phyloP scores from a whole-genome alignment of 805 yeast genomes.

The Sugiyamaella americana region DNA sequence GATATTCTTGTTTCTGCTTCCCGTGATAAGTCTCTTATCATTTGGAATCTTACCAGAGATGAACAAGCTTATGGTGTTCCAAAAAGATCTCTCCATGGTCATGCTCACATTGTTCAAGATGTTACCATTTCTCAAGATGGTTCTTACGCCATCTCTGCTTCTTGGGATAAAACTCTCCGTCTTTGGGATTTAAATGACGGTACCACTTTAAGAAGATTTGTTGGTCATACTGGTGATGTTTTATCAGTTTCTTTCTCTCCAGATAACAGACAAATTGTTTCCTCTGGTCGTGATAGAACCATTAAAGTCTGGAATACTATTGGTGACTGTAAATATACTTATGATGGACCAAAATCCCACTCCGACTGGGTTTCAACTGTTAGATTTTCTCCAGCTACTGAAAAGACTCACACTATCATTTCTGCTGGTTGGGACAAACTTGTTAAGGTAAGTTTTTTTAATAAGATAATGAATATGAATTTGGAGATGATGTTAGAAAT shows the following conservation, averaged over 20 bases:
- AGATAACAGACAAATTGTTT: constrained; percentile 95
- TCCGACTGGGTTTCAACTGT: constrained; percentile 98
- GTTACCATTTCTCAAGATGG: constrained; percentile 98
- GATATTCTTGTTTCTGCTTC: constrained; percentile 97
- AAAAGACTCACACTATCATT: constrained; percentile 65
- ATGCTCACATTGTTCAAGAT: constrained; percentile 98
- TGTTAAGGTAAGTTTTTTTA: constrained; percentile 82
- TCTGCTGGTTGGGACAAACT: constrained; percentile 99
- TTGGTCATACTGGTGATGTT: constrained; percentile 97
- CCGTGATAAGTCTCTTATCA: constrained; percentile 97
- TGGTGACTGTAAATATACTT: constrained; percentile 93
- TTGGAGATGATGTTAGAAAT: constrained; percentile 57
- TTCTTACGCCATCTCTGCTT: constrained; percentile 94
- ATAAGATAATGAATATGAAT: constrained; percentile 11
- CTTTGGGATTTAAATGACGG: constrained; percentile 96
- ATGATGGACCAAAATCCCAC: constrained; percentile 68
- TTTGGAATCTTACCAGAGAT: constrained; percentile 96
- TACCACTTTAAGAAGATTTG: constrained; percentile 89
- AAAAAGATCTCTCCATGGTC: constrained; percentile 94
- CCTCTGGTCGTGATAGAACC: constrained; percentile 99
- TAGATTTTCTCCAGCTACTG: constrained; percentile 81
- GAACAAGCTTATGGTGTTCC: constrained; percentile 98
- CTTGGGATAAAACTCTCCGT: constrained; percentile 99
- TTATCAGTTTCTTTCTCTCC: constrained; percentile 93
- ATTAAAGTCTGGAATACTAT: constrained; percentile 99